Evolutionary conservation across 73 alveolate genomes (phyloP), one percentile per base, ranked within the genome.

Genomic region (Blepharisma japonicum): DNA sequence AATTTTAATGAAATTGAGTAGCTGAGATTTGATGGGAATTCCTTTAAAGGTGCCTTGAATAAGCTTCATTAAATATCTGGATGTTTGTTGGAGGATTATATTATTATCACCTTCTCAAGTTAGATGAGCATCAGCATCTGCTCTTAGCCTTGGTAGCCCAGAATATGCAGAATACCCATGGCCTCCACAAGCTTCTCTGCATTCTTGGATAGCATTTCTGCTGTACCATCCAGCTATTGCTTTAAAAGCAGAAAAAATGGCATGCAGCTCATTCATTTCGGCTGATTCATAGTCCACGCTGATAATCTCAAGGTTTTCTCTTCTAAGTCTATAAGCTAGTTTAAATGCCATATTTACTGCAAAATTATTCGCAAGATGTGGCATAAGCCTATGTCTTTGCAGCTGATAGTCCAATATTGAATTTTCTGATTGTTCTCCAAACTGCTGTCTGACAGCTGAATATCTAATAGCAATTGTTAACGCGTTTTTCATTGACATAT

Each of bases 21-120:
- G 46, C 77, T 68, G 39, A 23, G 46, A 68, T 8, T 51, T 51
- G 50, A 76, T 8, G 9, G 18, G 54, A 55, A 55, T 27, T 47
- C 84, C 77, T 50, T 82, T 78, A 18, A 66, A 11, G 38, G 46
- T 61, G 48, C 55, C 56, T 50, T 81, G 56, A 32, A 56, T 66
- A 11, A 55, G 56, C 53, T 85, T 85, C 66, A 85, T 47, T 42
- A 83, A 77, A 54, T 80, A 85, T 55, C 72, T 90, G 6, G 89
- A 89, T 20, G 95, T 71, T 56, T 90, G 92, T 77, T 84, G 56
- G 9, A 87, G 82, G 23, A 92, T 66, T 8, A 92, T 96, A 77
- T 87, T 85, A 81, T 89, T 80, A 74, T 92, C 98, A 39, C 98
- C 98, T 81, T 92, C 98, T 94, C 95, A 90, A 46, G 98, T 92